These are phyloP conservation scores for Haplosporangium gracile DNA, from an alignment of 192 early-diverging fungal genomes.

Conservation along the genomic window DNA sequence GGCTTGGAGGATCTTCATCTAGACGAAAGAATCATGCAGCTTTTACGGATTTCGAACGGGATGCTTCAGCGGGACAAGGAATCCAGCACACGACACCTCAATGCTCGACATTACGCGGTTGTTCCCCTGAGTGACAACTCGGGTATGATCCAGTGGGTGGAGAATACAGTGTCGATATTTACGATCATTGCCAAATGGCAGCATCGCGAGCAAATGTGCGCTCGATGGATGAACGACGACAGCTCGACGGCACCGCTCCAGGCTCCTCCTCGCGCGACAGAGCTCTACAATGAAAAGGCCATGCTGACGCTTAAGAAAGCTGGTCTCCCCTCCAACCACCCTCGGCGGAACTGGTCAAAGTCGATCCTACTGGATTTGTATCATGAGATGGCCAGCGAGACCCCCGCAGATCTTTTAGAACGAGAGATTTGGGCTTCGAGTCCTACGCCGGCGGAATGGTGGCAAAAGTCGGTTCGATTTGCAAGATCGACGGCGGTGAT, in stretches of 20 bases:
- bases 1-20: conserved; percentile 93
- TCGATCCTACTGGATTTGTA: conserved; percentile 69
- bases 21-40: conserved; percentile 93
- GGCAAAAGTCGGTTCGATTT: conserved; percentile 76
- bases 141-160: conserved; percentile 97
- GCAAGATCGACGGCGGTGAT: conserved; percentile 86
- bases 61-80: conserved; percentile 71
- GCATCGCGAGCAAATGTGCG: conserved; percentile 70
- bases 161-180: conserved; percentile 84
- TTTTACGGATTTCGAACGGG: conserved; percentile 72
- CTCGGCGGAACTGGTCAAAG: conserved; percentile 79
- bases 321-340: conserved; percentile 63
- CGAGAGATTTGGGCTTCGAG: conserved; percentile 76
- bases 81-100: conserved; percentile 43
- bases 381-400: conserved; percentile 71
- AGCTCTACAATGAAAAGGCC: conserved; percentile 87
- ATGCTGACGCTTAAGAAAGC: conserved; percentile 67
- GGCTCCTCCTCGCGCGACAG: conserved; percentile 62
- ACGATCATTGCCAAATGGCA: conserved; percentile 84
- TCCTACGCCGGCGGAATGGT: conserved; percentile 80
- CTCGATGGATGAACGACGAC: conserved; percentile 56
- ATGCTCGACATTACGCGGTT: conserved; percentile 72
- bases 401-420: conserved; percentile 73
- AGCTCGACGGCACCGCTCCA: conserved; percentile 23
- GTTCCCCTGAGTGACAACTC: conserved; percentile 90